phyloP scores from a whole-genome alignment of 2,329 filamentous ascomycete genomes.

The Sporothrix mexicana region DNA sequence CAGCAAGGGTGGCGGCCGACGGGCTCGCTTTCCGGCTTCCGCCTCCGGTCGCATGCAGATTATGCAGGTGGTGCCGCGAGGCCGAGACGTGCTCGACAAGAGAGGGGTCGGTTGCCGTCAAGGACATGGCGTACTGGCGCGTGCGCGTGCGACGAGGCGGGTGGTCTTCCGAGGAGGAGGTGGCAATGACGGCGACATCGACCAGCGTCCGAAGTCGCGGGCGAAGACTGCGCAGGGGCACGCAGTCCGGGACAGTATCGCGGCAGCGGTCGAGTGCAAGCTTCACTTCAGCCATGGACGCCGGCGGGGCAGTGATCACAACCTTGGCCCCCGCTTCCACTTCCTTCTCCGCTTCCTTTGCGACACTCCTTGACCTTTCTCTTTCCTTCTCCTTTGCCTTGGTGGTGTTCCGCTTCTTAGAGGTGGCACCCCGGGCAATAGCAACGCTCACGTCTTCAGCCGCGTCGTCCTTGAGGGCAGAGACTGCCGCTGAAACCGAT shows the following conservation, averaged over 20 bases:
- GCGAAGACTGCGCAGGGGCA: conserved; percentile 59
- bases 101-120: conserved; percentile 61
- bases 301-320: neutral
- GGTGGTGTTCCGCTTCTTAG: conserved; percentile 6
- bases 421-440: conserved; percentile 26
- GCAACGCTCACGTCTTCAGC: conserved; percentile 30
- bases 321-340: too few relatives aligned
- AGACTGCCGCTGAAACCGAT: neutral
- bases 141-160: conserved; percentile 60
- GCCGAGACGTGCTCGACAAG: conserved; percentile 29
- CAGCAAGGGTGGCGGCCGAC: neutral
- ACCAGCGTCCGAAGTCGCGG: conserved; percentile 55
- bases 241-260: conserved; percentile 58
- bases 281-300: conserved; percentile 49
- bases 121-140: conserved; percentile 64
- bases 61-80: conserved; percentile 17
- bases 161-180: conserved; percentile 46
- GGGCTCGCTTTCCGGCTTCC: neutral
- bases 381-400: conserved; percentile 3
- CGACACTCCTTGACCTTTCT: neutral
- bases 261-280: conserved; percentile 55
- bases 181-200: conserved; percentile 62
- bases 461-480: neutral
- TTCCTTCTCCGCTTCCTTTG: neutral
- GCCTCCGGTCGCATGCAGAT: conserved; percentile 45